These are phyloP conservation scores for Cryptococcus maquisensis DNA, from an alignment of 1,284 basidiomycete genomes.

Conservation along the genomic window DNA sequence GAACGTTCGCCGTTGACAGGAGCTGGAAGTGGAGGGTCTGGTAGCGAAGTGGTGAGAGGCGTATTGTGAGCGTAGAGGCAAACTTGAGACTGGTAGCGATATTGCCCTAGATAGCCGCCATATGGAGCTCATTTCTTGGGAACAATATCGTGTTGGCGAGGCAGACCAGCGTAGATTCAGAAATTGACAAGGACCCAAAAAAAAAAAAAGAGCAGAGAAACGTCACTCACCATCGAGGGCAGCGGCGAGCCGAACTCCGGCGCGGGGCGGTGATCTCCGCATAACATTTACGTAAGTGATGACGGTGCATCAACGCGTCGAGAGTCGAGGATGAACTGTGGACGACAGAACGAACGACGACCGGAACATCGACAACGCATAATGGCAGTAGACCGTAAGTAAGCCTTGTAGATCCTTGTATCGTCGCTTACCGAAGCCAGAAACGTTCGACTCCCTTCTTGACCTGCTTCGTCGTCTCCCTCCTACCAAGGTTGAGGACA, in stretches of 20 bases:
- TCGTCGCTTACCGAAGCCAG: background rate
- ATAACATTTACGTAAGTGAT: background rate
- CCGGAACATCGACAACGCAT: background rate
- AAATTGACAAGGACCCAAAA: too few species aligned
- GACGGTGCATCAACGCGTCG: background rate
- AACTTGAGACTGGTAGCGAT: too few species aligned
- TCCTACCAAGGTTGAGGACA: slow-evolving; percentile 83
- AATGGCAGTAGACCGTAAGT: slow-evolving; percentile 29
- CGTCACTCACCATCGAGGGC: too few species aligned
- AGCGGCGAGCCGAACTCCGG: too few species aligned
- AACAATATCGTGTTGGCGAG: too few species aligned
- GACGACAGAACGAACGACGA: background rate
- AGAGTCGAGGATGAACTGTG: background rate
- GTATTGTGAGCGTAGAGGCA: background rate
- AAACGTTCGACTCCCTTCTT: slow-evolving; percentile 72
- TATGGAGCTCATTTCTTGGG: too few species aligned
- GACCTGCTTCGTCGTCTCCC: slow-evolving; percentile 95
- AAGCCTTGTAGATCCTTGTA: background rate
- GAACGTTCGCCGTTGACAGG: slow-evolving; percentile 5
- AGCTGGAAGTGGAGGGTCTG: background rate
- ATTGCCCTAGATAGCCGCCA: too few species aligned
- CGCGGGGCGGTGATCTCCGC: background rate
- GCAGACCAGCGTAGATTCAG: too few species aligned
- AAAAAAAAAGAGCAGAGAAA: too few species aligned
- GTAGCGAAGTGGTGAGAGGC: background rate